A percentile compares a stretch with the other conserved stretches of the same genome.
Conservation (phyloP, 176 grass and related monocot species). For the Hordeum marinum region DNA sequence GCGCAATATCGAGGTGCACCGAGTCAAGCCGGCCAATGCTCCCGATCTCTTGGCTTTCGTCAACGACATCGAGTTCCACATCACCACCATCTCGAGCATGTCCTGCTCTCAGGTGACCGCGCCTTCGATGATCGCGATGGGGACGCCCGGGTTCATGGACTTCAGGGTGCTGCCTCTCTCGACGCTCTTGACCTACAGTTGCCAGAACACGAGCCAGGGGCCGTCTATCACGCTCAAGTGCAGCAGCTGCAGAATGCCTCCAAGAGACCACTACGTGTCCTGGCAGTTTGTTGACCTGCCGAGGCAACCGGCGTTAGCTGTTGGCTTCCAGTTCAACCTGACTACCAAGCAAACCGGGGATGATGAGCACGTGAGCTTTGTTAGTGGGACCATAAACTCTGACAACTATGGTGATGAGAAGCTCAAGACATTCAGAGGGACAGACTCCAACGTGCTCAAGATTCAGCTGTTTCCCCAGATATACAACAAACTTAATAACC, state of each 20-base stretch:
- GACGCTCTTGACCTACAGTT: slow-evolving; percentile 45
- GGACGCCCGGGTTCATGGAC: slow-evolving; percentile 77
- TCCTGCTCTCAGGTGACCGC: slow-evolving; percentile 54
- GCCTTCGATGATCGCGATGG: slow-evolving; percentile 53
- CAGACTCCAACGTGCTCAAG: slow-evolving; percentile 78
- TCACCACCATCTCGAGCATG: slow-evolving; percentile 87
- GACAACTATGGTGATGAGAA: slow-evolving; percentile 51
- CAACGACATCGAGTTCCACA: slow-evolving; percentile 86
- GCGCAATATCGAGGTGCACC: slow-evolving; percentile 61
- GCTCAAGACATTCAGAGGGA: slow-evolving; percentile 82
- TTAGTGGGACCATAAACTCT: slow-evolving; percentile 67
- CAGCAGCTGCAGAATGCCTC: slow-evolving; percentile 63
- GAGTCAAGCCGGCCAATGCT: slow-evolving; percentile 86
- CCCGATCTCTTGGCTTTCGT: slow-evolving; percentile 75
- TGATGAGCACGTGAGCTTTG: slow-evolving; percentile 56
- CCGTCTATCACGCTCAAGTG: slow-evolving; percentile 79
- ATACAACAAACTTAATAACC: slow-evolving; percentile 54
- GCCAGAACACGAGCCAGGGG: slow-evolving; percentile 75
- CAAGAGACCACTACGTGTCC: slow-evolving; percentile 78
- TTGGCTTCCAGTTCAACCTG: slow-evolving; percentile 84
- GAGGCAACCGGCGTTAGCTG: slow-evolving; percentile 51
- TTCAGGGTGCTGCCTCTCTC: slow-evolving; percentile 68
- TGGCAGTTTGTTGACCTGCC: slow-evolving; percentile 89
- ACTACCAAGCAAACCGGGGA: slow-evolving; percentile 64
- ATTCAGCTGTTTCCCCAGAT: slow-evolving; percentile 89